Evolutionary conservation across 768 basidiomycete species (phyloP).

Genomic region (Trametes cingulata): DNA sequence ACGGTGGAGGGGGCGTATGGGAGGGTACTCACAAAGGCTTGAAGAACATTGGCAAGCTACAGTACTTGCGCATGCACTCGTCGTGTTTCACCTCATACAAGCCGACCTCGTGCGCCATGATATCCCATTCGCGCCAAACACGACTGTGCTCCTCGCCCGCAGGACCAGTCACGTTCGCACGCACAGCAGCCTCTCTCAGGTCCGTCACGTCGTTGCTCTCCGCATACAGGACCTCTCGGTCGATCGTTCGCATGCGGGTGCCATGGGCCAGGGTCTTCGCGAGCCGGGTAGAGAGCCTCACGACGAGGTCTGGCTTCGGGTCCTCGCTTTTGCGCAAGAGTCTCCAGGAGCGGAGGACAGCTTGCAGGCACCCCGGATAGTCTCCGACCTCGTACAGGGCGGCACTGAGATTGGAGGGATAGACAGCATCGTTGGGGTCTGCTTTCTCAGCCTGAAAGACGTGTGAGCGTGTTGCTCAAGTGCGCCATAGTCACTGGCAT

Average conservation of each 20-base stretch:
- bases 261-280: slow-evolving; percentile 10
- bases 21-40: slow-evolving; percentile 8
- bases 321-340: neutral
- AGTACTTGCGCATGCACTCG: neutral
- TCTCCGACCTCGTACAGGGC: slow-evolving; percentile 24
- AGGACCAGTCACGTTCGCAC: neutral
- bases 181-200: neutral
- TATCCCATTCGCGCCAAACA: slow-evolving; percentile 19
- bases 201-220: neutral
- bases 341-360: slow-evolving; percentile 21
- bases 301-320: neutral
- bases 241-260: neutral
- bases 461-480: no score
- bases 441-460: slow-evolving; percentile 13
- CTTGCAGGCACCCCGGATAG: slow-evolving; percentile 17
- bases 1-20: neutral
- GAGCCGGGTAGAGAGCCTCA: slow-evolving; percentile 13
- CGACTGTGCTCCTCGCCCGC: neutral
- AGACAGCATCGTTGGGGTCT: slow-evolving; percentile 15
- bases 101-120: neutral
- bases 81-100: neutral
- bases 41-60: slow-evolving; percentile 8
- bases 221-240: neutral
- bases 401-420: slow-evolving; percentile 28
- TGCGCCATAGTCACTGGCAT: no score